phyloP scores from a whole-genome alignment of 345 rosid genomes.

The Brassica carinata region DNA sequence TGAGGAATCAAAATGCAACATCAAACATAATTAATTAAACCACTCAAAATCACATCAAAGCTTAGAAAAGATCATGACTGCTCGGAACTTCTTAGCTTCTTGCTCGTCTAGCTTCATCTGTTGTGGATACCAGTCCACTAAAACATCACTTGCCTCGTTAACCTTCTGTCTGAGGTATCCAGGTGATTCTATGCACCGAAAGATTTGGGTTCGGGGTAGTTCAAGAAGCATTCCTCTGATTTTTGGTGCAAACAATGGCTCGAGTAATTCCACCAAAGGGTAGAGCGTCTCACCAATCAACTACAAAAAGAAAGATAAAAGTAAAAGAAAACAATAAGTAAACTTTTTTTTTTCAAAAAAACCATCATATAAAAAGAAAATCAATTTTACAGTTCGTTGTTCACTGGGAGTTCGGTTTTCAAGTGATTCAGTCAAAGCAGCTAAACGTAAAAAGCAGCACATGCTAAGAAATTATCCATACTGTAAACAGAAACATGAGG shows the following conservation, averaged over 20 bases:
- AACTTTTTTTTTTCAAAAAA: background rate
- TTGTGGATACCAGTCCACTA: background rate
- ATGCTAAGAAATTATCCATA: background rate
- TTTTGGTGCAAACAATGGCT: background rate
- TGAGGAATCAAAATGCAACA: background rate
- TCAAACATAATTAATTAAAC: background rate
- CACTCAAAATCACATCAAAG: background rate
- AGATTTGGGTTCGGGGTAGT: background rate
- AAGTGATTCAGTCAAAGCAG: background rate
- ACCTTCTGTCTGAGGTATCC: background rate
- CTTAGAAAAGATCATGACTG: background rate
- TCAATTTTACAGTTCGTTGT: background rate
- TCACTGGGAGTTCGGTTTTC: background rate
- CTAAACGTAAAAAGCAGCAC: background rate
- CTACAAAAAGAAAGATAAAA: background rate
- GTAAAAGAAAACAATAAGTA: background rate
- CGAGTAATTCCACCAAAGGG: background rate
- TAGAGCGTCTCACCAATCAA: background rate
- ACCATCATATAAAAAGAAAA: background rate
- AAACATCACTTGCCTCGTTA: background rate
- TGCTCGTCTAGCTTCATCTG: background rate
- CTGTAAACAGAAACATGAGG: background rate
- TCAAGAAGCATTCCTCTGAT: constrained; percentile 7
- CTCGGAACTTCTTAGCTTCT: background rate
- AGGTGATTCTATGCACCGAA: background rate